Evolutionary conservation across 345 rosid genomes (phyloP), one percentile per base, ranked within the genome.

Genomic region (Citrus inodora): DNA sequence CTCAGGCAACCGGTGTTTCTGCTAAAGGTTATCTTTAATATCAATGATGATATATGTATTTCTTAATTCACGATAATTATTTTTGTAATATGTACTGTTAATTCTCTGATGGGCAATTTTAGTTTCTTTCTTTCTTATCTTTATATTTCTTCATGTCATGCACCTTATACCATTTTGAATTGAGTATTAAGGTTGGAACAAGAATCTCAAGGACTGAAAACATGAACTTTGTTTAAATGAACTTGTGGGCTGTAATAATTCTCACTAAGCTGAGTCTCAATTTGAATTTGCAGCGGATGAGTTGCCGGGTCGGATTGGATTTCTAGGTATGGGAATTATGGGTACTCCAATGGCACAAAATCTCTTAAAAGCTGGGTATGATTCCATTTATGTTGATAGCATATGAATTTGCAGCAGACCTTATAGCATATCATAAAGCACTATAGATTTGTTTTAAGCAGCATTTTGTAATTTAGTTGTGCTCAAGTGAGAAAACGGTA

Each of bases 251-350:
- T 28, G 37, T 61, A 27, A 62, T 61, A 46, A 46, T 58, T 58
- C 56, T 37, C 16, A 32, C 64, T 71, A 30, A 53, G 24, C 25
- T 19, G 30, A 42, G 59, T 51, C 7, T 73, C 58, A 7, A 66
- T 73, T 32, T 78, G 79, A 71, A 80, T 63, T 72, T 72, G 82
- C 84, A 75, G 85, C 78, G 63, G 88, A 81, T 69, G 86, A 73
- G 58, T 81, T 79, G 27, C 55, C 85, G 6, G 82, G 84, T 60
- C 85, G 88, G 58, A 68, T 95, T 81, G 98, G 98, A n/a, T 93
- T 95, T 87, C 88, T 95, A 37, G 98, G 98, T 75, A 78, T 90
- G 80, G 98, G 98, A 84, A 93, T 95, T 82, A 95, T 95, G 98
- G 98, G 97, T 73, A 75, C 90, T 73, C 98, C 98, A 42, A 95